Evolutionary conservation across 2,329 filamentous ascomycete species (phyloP).

Genomic region (Curvularia hawaiiensis): DNA sequence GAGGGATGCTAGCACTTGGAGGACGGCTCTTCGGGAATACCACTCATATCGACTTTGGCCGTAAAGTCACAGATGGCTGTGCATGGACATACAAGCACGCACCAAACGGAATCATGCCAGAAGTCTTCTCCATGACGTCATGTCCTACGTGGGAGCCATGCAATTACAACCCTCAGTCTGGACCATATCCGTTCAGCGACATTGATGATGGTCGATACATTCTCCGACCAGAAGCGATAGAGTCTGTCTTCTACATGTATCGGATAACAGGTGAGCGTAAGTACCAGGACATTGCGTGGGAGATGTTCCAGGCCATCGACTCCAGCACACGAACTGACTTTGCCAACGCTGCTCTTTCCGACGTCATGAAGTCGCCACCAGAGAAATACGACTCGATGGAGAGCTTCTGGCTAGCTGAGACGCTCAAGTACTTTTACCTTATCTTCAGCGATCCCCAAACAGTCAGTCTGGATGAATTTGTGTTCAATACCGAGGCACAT

Average conservation of each 20-base stretch:
- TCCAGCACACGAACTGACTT: conserved; percentile 49
- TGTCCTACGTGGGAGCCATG: conserved; percentile 49
- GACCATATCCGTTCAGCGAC: conserved; percentile 47
- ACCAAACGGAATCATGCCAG: conserved; percentile 65
- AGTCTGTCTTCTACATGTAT: conserved; percentile 65
- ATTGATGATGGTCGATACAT: conserved; percentile 51
- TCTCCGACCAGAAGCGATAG: conserved; percentile 62
- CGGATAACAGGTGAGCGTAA: conserved; percentile 60
- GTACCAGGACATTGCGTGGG: conserved; percentile 53
- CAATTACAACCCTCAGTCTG: conserved; percentile 46
- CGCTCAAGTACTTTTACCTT: conserved; percentile 57
- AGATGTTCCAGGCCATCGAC: conserved; percentile 54
- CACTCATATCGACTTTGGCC: conserved; percentile 60
- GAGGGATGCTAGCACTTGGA: conserved; percentile 66
- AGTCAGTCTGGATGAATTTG: conserved; percentile 52
- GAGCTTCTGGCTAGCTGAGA: conserved; percentile 57
- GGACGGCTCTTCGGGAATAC: conserved; percentile 60
- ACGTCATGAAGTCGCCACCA: conserved; percentile 50
- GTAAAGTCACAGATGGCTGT: conserved; percentile 64
- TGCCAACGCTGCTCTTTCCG: conserved; percentile 52
- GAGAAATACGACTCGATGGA: conserved; percentile 51
- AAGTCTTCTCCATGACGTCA: conserved; percentile 41
- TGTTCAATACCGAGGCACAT: conserved; percentile 56
- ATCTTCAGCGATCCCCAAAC: conserved; percentile 51
- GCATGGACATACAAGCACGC: conserved; percentile 65